Conservation (phyloP, 1,284 basidiomycete genomes). For the Malassezia brasiliensis region DNA sequence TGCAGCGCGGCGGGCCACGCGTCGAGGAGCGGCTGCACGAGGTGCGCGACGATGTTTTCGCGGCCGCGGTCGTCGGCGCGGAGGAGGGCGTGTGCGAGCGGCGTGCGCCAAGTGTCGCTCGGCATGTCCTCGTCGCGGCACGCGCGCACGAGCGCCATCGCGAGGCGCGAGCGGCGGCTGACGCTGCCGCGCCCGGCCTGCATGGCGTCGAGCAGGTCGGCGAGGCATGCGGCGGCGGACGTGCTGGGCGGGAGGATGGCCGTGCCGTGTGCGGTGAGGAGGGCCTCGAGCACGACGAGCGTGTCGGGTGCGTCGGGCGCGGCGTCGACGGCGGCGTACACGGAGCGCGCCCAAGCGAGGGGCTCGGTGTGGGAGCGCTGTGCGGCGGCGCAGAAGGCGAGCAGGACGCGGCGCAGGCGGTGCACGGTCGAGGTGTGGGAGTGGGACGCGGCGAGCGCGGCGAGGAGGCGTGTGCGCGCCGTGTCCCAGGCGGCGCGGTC, state of each 20-base stretch:
- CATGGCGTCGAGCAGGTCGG: slow-evolving; percentile 7
- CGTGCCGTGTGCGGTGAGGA: neutral
- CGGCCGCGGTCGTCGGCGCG: slow-evolving; percentile 5
- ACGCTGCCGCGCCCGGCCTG: slow-evolving; percentile 10
- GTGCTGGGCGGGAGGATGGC: too few relatives aligned
- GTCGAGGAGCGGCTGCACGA: slow-evolving; percentile 14
- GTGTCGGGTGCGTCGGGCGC: neutral
- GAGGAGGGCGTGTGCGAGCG: neutral
- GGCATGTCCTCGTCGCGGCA: neutral
- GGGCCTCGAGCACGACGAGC: neutral
- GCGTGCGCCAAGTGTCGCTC: neutral
- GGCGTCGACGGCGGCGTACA: too few relatives aligned
- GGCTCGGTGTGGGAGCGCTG: too few relatives aligned
- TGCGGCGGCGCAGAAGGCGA: neutral
- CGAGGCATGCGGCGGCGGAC: neutral
- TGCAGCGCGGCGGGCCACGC: neutral
- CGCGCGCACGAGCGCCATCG: slow-evolving; percentile 4
- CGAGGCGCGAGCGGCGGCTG: slow-evolving; percentile 10
- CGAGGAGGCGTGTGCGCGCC: neutral
- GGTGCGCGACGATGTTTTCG: slow-evolving; percentile 14
- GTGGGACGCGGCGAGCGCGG: neutral
- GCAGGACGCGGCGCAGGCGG: neutral
- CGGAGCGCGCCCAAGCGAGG: too few relatives aligned
- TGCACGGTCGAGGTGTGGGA: neutral
- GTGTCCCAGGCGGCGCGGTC: neutral